phyloP scores from a whole-genome alignment of 306 rosid genomes.

The Lathyrus tuberosus region DNA sequence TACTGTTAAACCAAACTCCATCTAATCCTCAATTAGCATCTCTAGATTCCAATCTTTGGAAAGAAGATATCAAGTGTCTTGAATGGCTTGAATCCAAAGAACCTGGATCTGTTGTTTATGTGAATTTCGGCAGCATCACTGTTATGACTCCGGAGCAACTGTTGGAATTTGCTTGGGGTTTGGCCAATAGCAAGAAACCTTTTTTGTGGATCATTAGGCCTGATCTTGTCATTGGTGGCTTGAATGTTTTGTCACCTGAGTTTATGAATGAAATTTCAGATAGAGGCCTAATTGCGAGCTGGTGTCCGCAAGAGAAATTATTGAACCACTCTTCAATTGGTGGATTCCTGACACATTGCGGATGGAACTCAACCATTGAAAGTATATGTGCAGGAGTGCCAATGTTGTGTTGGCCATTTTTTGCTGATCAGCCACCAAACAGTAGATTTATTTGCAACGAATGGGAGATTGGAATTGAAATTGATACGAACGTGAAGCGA shows the following conservation, averaged over 20 bases:
- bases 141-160: conserved; percentile 19
- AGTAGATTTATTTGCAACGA: conserved; percentile 34
- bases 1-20: conserved; percentile 29
- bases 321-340: conserved; percentile 38
- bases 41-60: conserved; percentile 33
- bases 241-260: neutral
- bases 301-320: conserved; percentile 40
- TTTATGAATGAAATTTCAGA: conserved; percentile 29
- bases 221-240: conserved; percentile 34
- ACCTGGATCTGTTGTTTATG: conserved; percentile 5
- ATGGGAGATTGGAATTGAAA: conserved; percentile 35
- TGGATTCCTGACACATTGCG: conserved; percentile 39
- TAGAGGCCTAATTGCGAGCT: conserved; percentile 32
- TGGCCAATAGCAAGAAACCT: conserved; percentile 16
- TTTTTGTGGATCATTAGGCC: conserved; percentile 40
- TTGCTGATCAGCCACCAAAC: conserved; percentile 25
- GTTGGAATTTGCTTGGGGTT: conserved; percentile 37
- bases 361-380: conserved; percentile 38
- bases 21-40: conserved; percentile 1
- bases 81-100: conserved; percentile 37
- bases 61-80: conserved; percentile 31
- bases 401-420: conserved; percentile 40
- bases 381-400: conserved; percentile 39
- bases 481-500: conserved; percentile 22
- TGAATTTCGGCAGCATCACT: conserved; percentile 36